Conservation (phyloP, 805 yeast genomes). For the Candida dajiaensis region DNA sequence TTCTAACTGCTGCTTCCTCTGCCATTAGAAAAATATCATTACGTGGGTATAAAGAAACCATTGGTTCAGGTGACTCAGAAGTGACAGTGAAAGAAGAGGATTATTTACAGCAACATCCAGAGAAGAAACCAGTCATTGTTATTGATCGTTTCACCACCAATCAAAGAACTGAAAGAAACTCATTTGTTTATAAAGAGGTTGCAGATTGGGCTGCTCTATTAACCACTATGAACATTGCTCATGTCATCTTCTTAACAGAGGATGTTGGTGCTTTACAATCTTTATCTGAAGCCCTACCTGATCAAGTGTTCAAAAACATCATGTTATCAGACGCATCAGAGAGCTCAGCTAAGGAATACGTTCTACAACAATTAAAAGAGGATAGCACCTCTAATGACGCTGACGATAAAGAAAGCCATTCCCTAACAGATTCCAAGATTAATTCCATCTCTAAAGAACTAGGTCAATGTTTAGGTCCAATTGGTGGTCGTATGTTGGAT, state of each 20-base stretch:
- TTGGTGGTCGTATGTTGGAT: constrained; percentile 95
- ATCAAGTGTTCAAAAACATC: constrained; percentile 74
- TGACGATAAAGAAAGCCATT: constrained; percentile 21
- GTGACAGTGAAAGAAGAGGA: constrained; percentile 63
- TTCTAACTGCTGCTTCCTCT: constrained; percentile 63
- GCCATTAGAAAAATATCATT: constrained; percentile 67
- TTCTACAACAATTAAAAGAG: constrained; percentile 45
- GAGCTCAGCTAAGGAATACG: constrained; percentile 64
- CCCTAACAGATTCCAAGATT: constrained; percentile 22
- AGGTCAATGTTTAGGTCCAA: constrained; percentile 55
- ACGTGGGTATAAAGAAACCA: constrained; percentile 34
- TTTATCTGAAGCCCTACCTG: constrained; percentile 71
- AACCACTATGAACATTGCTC: constrained; percentile 75
- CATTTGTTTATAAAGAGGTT: constrained; percentile 63
- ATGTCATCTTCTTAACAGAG: constrained; percentile 81
- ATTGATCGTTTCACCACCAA: constrained; percentile 62
- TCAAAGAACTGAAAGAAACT: constrained; percentile 51
- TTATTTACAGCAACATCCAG: constrained; percentile 79
- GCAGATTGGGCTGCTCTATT: constrained; percentile 88
- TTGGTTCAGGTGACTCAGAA: constrained; percentile 26
- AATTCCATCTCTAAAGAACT: constrained; percentile 31
- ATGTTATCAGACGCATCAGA: constrained; percentile 77
- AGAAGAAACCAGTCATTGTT: constrained; percentile 78
- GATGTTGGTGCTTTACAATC: constrained; percentile 73
- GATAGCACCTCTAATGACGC: constrained; percentile 9